These are phyloP conservation scores for Colletotrichum tropicicola DNA, from an alignment of 2,329 filamentous ascomycete genomes.

Conservation along the genomic window DNA sequence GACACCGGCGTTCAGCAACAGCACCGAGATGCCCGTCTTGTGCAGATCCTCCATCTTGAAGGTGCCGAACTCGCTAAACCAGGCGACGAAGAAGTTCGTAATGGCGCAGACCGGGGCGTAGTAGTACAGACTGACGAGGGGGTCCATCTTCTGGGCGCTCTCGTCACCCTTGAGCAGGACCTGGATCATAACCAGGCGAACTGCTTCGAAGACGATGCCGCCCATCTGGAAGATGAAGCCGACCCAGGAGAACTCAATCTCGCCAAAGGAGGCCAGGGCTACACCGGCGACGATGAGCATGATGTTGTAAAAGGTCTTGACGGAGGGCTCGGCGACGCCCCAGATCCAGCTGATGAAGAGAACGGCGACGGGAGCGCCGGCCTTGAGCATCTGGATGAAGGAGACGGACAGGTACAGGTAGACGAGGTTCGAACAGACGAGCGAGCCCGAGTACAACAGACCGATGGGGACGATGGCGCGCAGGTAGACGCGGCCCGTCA, in stretches of 20 bases:
- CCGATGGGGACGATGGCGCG: constrained; percentile 73
- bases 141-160: constrained; percentile 78
- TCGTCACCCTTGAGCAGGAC: constrained; percentile 80
- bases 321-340: constrained; percentile 58
- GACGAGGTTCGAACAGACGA: constrained; percentile 73
- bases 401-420: constrained; percentile 74
- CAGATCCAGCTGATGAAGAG: constrained; percentile 72
- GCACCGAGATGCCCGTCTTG: constrained; percentile 69
- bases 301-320: constrained; percentile 56
- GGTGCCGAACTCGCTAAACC: constrained; percentile 73
- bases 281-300: constrained; percentile 63
- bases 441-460: constrained; percentile 70
- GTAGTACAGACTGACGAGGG: constrained; percentile 88
- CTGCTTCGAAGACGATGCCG: constrained; percentile 82
- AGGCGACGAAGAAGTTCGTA: constrained; percentile 78
- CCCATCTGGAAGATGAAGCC: constrained; percentile 76
- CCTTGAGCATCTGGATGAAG: constrained; percentile 78
- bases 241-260: constrained; percentile 73
- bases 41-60: constrained; percentile 74
- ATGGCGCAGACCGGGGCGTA: constrained; percentile 85
- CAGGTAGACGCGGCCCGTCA: constrained; percentile 68
- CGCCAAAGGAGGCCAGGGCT: constrained; percentile 64
- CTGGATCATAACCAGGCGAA: constrained; percentile 87
- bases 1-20: constrained; percentile 78
- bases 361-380: constrained; percentile 73